Conservation (phyloP, 305 asterid species). For the Rubia peregrina region DNA sequence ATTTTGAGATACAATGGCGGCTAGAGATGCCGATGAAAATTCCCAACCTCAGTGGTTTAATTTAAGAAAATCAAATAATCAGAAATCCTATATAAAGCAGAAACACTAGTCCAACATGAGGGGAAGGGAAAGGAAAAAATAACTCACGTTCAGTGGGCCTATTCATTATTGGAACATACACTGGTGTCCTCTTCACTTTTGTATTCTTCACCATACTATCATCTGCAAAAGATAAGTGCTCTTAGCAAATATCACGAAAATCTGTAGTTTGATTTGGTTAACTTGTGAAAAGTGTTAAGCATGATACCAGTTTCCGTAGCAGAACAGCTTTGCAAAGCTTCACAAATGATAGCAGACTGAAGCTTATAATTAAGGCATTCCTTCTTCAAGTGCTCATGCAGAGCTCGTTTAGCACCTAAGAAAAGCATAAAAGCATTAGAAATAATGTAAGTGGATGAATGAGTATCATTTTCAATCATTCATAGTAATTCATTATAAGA, state of each 20-base stretch:
- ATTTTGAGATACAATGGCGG: too few species aligned
- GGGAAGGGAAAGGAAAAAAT: constrained; percentile 4
- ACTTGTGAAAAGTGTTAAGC: constrained; percentile 5
- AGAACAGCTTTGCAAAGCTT: constrained; percentile 56
- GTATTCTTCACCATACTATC: constrained; percentile 24
- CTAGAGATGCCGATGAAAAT: too few species aligned
- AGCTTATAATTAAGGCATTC: constrained; percentile 69
- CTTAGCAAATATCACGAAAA: constrained; percentile 14
- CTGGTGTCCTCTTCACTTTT: constrained; percentile 44
- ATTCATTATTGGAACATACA: constrained; percentile 56
- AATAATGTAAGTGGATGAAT: neutral
- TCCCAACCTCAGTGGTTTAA: too few species aligned
- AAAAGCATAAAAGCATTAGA: constrained; percentile 20
- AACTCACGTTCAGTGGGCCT: constrained; percentile 90
- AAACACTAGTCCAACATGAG: constrained; percentile 4
- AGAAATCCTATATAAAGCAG: neutral
- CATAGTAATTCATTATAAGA: neutral
- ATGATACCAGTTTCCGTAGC: constrained; percentile 26
- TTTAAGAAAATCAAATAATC: too few species aligned
- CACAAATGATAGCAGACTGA: constrained; percentile 68
- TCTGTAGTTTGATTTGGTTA: neutral
- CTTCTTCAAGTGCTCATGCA: constrained; percentile 56
- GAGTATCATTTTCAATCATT: neutral
- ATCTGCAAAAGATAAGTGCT: constrained; percentile 41
- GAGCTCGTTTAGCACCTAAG: constrained; percentile 65